Evolutionary conservation across 73 alveolate genomes (phyloP), one percentile per base, ranked within the genome.

Genomic region (Paramecium octaurelia): DNA sequence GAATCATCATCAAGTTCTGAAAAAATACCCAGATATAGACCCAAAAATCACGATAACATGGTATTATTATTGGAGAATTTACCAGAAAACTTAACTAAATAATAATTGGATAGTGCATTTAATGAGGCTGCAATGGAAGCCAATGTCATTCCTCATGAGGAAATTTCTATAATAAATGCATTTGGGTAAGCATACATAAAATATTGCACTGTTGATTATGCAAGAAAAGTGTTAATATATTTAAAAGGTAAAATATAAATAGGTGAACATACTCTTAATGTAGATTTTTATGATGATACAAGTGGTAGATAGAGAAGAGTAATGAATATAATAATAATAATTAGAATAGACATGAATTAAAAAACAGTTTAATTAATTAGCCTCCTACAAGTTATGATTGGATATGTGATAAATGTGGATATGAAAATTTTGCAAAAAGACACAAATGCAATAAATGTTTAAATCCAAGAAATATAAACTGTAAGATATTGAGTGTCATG

Each of bases 391-490:
- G 76, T 80, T 80, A 80, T 80, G 94, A 89, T 89, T 88, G 94
- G 94, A 88, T 88, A 44, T 88, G 94, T 70, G 94, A 88, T 48
- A 88, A 88, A 88, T 88, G 94, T 69, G 90, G 76, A 40, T 88
- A 88, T 70, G 86, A 88, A 20, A 88, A 88, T 48, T 88, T 88
- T 70, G 94, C 94, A 9, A 88, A 88, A 71, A 60, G 94, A 68
- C 91, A 69, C 43, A 88, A 88, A 88, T 88, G 94, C 91, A 88
- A 88, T 40, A 88, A 88, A 69, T 88, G 94, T 70, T 60, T 69
- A 69, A 88, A 88, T 46, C 94, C 89, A 43, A 44, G 94, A 21
- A 69, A 76, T 42, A 58, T 80, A 0, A 88, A 83, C 40, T 88
- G 94, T 46, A 88, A 83, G 73, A 69, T 88, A 69, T 69, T 88